phyloP scores from a whole-genome alignment of 2,329 filamentous ascomycete genomes.

The Aspergillus viridinutans region DNA sequence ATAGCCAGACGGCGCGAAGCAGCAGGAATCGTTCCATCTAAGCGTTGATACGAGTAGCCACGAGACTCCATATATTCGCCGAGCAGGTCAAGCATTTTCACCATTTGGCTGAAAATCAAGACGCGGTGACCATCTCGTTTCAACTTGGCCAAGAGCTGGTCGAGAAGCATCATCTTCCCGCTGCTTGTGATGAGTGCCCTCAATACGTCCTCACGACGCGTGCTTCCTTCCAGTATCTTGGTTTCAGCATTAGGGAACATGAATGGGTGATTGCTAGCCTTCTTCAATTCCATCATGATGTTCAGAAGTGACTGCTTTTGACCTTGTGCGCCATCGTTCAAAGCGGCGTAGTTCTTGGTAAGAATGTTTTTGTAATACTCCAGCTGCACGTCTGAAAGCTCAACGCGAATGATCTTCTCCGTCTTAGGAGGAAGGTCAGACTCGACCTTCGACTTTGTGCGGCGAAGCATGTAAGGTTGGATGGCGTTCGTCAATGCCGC shows the following conservation, averaged over 20 bases:
- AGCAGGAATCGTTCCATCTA: constrained; percentile 92
- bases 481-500: constrained; percentile 80
- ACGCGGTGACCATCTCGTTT: constrained; percentile 93
- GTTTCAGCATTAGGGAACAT: constrained; percentile 96
- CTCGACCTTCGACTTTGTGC: constrained; percentile 96
- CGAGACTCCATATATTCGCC: constrained; percentile 89
- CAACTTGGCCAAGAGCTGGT: constrained; percentile 89
- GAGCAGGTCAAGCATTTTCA: constrained; percentile 95
- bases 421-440: constrained; percentile 95
- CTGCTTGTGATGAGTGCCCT: constrained; percentile 93
- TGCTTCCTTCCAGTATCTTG: constrained; percentile 74
- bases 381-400: constrained; percentile 90
- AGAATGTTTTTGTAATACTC: constrained; percentile 99
- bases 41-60: constrained; percentile 90
- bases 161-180: constrained; percentile 98
- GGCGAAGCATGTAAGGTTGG: constrained; percentile 87
- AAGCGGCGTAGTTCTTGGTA: constrained; percentile 89
- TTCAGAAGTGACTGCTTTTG: constrained; percentile 94
- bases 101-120: constrained; percentile 99
- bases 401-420: constrained; percentile 97
- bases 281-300: constrained; percentile 99
- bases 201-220: constrained; percentile 81
- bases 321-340: constrained; percentile 84
- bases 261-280: constrained; percentile 97
- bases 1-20: constrained; percentile 87